Conservation (phyloP, 1,284 basidiomycete species). For the Porogramme epimiltina region DNA sequence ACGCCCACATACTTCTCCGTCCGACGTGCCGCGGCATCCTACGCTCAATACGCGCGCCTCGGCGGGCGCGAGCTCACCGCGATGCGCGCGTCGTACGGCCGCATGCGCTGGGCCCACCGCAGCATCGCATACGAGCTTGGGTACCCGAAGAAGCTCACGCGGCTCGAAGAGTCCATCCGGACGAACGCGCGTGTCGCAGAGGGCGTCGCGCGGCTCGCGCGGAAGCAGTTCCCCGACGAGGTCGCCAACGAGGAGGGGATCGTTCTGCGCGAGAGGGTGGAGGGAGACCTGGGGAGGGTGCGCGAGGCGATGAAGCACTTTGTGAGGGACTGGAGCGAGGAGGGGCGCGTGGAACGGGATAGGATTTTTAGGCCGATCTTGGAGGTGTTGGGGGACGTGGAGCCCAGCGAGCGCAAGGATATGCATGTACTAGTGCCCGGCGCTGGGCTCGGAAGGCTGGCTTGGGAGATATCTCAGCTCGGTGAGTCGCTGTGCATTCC, state of each 20-base stretch:
- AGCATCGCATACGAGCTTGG: constrained; percentile 53
- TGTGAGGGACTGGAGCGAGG: constrained; percentile 66
- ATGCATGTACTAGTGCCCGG: constrained; percentile 62
- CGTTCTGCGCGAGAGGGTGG: constrained; percentile 21
- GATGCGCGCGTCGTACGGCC: constrained; percentile 29
- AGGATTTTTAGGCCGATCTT: constrained; percentile 58
- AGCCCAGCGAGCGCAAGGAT: constrained; percentile 26
- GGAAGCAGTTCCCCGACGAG: constrained; percentile 17
- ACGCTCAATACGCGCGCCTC: constrained; percentile 27
- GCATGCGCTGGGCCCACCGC: constrained; percentile 34
- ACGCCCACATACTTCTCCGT: constrained; percentile 27
- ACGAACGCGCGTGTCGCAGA: constrained; percentile 49
- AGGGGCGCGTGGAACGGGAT: constrained; percentile 52
- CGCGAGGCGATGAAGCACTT: constrained; percentile 66
- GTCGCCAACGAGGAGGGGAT: constrained; percentile 1
- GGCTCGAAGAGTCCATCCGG: constrained; percentile 43
- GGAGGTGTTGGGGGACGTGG: constrained; percentile 39
- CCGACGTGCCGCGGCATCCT: constrained; percentile 27
- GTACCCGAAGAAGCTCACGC: constrained; percentile 53
- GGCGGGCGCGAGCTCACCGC: constrained; percentile 23
- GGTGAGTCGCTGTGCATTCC: constrained; percentile 37
- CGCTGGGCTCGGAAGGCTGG: constrained; percentile 60
- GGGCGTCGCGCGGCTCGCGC: constrained; percentile 48
- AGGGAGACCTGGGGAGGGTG: constrained; percentile 48
- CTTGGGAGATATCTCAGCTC: constrained; percentile 64